Percentiles rank a stretch among this genome's conserved stretches.
phyloP scores from a whole-genome alignment of 2,329 filamentous ascomycete species.

The Phyllosticta capitalensis region DNA sequence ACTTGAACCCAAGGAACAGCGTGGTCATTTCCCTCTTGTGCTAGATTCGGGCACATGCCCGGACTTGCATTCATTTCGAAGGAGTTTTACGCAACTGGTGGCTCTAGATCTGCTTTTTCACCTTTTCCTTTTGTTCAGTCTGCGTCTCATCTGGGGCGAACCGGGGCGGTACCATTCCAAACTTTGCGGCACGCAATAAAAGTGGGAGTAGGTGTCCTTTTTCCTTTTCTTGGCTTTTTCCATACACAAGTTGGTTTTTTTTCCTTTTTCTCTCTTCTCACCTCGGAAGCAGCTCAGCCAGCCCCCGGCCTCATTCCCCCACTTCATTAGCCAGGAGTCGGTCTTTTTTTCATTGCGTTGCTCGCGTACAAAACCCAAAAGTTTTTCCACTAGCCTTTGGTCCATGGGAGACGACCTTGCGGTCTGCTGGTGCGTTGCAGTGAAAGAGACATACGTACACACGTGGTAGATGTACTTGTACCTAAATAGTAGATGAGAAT shows the following conservation, averaged over 20 bases:
- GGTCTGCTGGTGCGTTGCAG: too few species aligned
- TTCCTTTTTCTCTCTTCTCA: background rate
- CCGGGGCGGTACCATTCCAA: background rate
- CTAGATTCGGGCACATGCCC: background rate
- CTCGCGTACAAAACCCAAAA: background rate
- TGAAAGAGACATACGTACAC: too few species aligned
- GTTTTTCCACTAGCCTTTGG: background rate
- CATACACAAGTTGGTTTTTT: background rate
- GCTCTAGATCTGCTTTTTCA: background rate
- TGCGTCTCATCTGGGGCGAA: background rate
- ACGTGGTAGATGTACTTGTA: too few species aligned
- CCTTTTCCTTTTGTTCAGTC: background rate
- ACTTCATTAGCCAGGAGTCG: background rate
- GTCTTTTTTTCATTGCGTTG: background rate
- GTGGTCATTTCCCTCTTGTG: background rate
- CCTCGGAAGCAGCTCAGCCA: background rate
- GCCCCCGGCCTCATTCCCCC: too few species aligned
- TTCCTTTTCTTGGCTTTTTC: background rate
- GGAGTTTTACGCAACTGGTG: background rate
- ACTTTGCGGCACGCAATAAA: background rate
- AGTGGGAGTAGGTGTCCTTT: background rate
- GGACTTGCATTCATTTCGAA: background rate
- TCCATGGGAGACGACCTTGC: background rate
- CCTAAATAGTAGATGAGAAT: too few species aligned
- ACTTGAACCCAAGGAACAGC: background rate